Base-by-base conservation (phyloP, 257 asterid species). In the Penstemon newberryi region DNA sequence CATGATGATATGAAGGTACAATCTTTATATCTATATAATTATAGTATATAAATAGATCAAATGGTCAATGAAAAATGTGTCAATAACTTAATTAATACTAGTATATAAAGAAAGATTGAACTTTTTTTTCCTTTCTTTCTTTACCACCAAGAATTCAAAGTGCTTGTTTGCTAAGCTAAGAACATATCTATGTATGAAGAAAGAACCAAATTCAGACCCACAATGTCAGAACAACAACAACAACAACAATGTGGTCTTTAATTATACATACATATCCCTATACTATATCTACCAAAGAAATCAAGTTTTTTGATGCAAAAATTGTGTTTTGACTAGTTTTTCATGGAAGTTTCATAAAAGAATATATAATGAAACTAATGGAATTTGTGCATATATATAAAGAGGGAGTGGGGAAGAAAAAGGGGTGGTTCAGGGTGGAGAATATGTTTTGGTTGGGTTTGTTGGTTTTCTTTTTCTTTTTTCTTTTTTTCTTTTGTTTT, bases 141-240 rank as follows among this genome's bases (percentile, higher is more conserved):
- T 25, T 60, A 40, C 41, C 13, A 60, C 18, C 7, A 60, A 60
- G 65, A 11, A 42, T 25, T 8, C 50, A 1, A 69, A 67, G 75
- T 84, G 84, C 92, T 85, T 87, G 90, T 87, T 83, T 84, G 90
- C 83, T 84, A 91, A 87, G 95, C 73, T 80, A 89, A 91, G 92
- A 89, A 84, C 93, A 89, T 70, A 74, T 70, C 75, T 65, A 74
- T 69, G 83, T 68, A 80, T 41, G 83, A 86, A 83, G 92, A 80
- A 91, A 76, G 86, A 83, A 86, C 77, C 82, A 79, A 79, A 56
- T 87, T 83, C 85, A 79, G 93, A 75, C 88, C 89, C 89, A 87
- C 88, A 63, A 67, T 80, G 84, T 82, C 86, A 80, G 86, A 71
- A 45, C 82, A 85, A 78, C 86, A 57, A 66, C 79, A 60, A 68